phyloP scores from a whole-genome alignment of 1,284 basidiomycete species.

The Boletellus deceptivus region DNA sequence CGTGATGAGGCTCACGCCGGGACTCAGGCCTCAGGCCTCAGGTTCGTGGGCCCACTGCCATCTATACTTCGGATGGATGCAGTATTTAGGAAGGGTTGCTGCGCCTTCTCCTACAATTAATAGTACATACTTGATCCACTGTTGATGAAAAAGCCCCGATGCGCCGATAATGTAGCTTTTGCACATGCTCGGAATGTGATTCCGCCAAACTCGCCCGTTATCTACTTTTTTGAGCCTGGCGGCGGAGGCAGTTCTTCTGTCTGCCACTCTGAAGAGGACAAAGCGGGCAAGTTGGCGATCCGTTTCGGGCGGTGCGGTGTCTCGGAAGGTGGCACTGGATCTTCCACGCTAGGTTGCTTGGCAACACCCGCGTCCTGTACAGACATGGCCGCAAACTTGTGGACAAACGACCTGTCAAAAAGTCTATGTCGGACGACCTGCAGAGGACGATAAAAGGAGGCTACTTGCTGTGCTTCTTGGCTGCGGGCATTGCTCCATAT shows the following conservation, averaged over 20 bases:
- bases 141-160: too few species aligned
- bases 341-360: slow-evolving; percentile 5
- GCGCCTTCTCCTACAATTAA: too few species aligned
- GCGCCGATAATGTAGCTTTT: too few species aligned
- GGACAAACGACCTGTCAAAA: slow-evolving; percentile 38
- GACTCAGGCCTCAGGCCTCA: too few species aligned
- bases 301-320: slow-evolving; percentile 19
- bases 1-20: too few species aligned
- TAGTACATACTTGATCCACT: too few species aligned
- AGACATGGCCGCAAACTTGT: slow-evolving; percentile 40
- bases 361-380: slow-evolving; percentile 26
- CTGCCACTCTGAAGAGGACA: slow-evolving; percentile 51
- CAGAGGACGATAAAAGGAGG: neutral
- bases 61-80: too few species aligned
- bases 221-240: slow-evolving; percentile 1
- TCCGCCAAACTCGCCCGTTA: neutral
- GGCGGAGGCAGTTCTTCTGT: slow-evolving; percentile 35
- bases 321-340: slow-evolving; percentile 5
- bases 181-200: neutral
- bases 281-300: slow-evolving; percentile 41
- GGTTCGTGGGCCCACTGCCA: too few species aligned
- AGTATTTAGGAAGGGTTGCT: too few species aligned
- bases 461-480: slow-evolving; percentile 49
- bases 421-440: neutral
- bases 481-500: slow-evolving; percentile 71